Evolutionary conservation across 176 grass and related monocot genomes (phyloP).

Genomic region (Puya raimondii): DNA sequence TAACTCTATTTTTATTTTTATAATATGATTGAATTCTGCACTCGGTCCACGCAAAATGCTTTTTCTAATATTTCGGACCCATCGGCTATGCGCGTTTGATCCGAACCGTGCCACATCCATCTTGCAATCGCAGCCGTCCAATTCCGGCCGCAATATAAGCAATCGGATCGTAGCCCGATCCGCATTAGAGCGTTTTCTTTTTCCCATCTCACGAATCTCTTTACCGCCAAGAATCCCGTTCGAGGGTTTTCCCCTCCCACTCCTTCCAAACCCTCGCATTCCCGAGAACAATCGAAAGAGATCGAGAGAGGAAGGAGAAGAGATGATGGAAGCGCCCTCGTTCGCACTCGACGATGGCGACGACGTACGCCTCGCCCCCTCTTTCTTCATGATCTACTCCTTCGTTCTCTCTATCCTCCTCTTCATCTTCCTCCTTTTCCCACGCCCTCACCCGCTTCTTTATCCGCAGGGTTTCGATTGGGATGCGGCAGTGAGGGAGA

Average conservation of each 20-base stretch:
- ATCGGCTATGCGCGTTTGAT: no score
- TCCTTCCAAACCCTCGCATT: neutral
- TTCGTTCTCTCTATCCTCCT: neutral
- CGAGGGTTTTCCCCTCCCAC: neutral
- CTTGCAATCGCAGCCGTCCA: no score
- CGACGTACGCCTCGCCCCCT: constrained; percentile 36
- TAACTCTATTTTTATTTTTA: no score
- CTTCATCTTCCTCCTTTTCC: constrained; percentile 10
- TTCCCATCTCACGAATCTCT: neutral
- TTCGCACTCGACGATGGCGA: constrained; percentile 31
- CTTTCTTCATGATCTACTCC: neutral
- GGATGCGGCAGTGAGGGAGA: constrained; percentile 64
- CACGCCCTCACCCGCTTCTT: constrained; percentile 29
- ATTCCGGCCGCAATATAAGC: no score
- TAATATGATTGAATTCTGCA: no score
- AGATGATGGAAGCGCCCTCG: neutral
- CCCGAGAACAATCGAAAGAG: constrained; percentile 1
- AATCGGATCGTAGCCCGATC: no score
- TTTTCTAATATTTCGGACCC: no score
- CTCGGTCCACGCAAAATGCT: no score
- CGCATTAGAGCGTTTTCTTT: no score
- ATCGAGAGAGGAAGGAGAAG: neutral
- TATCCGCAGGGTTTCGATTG: constrained; percentile 56
- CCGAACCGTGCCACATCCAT: no score
- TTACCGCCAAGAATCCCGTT: neutral